Evolutionary conservation across 441 rosid genomes (phyloP).

Genomic region (Erodium texanum): DNA sequence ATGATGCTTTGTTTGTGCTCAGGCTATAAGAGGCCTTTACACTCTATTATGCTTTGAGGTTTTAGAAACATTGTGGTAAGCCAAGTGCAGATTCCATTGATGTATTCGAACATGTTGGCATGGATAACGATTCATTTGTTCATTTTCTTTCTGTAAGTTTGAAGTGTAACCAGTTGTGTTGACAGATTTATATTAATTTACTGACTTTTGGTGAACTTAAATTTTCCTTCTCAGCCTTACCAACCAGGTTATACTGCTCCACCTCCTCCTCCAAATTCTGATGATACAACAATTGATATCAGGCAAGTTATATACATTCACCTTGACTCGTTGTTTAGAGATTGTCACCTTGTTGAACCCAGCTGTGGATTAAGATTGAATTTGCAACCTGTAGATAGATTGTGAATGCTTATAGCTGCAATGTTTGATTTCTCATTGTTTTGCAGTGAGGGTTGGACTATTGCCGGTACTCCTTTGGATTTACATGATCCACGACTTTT

Average conservation of each 20-base stretch:
- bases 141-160: neutral
- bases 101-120: neutral
- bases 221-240: constrained; percentile 38
- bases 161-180: neutral
- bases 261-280: constrained; percentile 37
- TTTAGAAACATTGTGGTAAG: neutral
- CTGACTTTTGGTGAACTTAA: constrained; percentile 11
- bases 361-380: neutral
- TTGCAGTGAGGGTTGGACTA: constrained; percentile 50
- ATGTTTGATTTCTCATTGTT: constrained; percentile 12
- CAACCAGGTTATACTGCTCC: constrained; percentile 65
- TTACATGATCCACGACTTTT: constrained; percentile 54
- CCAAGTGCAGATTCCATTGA: neutral
- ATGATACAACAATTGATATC: constrained; percentile 46
- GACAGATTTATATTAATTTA: constrained; percentile 4
- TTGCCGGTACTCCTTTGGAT: constrained; percentile 51
- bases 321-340: constrained; percentile 3
- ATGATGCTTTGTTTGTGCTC: neutral
- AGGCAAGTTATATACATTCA: constrained; percentile 33
- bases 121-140: no score
- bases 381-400: neutral
- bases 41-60: neutral
- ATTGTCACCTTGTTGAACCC: neutral
- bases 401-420: constrained; percentile 9
- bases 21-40: neutral